Base-by-base conservation (phyloP, 192 early-diverging fungal species). In the Backusella circina region DNA sequence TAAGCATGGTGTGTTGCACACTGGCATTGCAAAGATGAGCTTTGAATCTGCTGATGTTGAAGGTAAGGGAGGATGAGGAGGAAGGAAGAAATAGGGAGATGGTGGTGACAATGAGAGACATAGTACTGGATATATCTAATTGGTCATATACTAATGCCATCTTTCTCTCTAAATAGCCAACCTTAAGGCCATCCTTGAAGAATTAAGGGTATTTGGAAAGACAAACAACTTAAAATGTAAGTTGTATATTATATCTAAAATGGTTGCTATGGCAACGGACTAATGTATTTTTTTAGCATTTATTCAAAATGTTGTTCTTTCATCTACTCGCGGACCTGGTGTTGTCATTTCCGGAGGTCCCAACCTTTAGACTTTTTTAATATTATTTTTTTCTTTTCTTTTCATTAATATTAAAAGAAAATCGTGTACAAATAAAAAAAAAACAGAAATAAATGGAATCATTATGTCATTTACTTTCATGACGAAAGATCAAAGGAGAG, bases 321-420 rank as follows among this genome's bases (percentile, higher is more conserved):
- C 89, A 74, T 90, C 90, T 9, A 93, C 91, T 6, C 90, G 88
- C 47, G 91, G 90, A 39, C 91, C 91, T 10, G 91, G 90, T 28
- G 79, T 93, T 65, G 87, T 84, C 26, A 77, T 93, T 50, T 82
- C 85, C 33, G 86, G 83, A 74, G 89, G 85, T 31, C 82, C 79
- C 37, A 44, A 35, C 41, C 70, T 77, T 26, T 77, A 77, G 69
- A 77, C 32, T 38, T 54, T 61, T 26, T 61, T 61, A 61, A 28
- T 61, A 28, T 61, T 61, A 28, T 61, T 61, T 21, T 44, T 15
- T 61, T 67, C 13, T 35, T 67, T 26, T 67, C 33, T 31, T 31
- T 32, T 65, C 12, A 16, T 33, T 30, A 38, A 28, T 67, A 67
- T 33, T n/a, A 67, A 35, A 33, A 35, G 37, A 15, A 26, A n/a